Percentiles rank a stretch among this genome's conserved stretches.
Evolutionary conservation across 306 rosid genomes (phyloP).

Genomic region (Sechiopsis laciniata): DNA sequence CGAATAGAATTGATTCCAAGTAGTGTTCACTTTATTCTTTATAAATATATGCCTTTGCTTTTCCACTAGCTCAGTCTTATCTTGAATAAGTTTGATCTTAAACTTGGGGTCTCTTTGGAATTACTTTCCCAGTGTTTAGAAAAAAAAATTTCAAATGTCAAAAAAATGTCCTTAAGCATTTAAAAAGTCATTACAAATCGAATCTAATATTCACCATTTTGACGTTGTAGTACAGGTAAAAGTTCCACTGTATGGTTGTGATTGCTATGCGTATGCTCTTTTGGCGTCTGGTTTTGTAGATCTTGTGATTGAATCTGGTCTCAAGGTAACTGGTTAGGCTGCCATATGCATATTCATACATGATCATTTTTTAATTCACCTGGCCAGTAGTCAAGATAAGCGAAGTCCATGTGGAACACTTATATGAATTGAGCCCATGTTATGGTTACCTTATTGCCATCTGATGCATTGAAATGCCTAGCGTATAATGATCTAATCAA

Average conservation of each 20-base stretch:
- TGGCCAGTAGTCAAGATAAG: neutral
- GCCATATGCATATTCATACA: neutral
- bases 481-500: neutral
- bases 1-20: neutral
- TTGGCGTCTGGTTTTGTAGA: slow-evolving; percentile 89
- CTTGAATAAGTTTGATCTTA: neutral
- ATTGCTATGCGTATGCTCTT: slow-evolving; percentile 97
- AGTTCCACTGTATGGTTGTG: slow-evolving; percentile 86
- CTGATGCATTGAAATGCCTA: neutral
- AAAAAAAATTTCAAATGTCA: too few relatives aligned
- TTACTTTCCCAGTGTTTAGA: too few relatives aligned
- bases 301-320: slow-evolving; percentile 86
- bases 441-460: neutral
- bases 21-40: slow-evolving; percentile 6
- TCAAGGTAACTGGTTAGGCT: slow-evolving; percentile 49
- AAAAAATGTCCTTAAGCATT: too few relatives aligned
- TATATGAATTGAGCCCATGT: neutral
- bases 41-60: neutral
- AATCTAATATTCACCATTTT: neutral
- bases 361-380: neutral
- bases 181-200: neutral
- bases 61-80: neutral
- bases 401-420: neutral
- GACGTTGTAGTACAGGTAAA: slow-evolving; percentile 51
- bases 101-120: too few relatives aligned